Evolutionary conservation across 345 rosid species (phyloP).

Genomic region (Rhizophora apiculata): DNA sequence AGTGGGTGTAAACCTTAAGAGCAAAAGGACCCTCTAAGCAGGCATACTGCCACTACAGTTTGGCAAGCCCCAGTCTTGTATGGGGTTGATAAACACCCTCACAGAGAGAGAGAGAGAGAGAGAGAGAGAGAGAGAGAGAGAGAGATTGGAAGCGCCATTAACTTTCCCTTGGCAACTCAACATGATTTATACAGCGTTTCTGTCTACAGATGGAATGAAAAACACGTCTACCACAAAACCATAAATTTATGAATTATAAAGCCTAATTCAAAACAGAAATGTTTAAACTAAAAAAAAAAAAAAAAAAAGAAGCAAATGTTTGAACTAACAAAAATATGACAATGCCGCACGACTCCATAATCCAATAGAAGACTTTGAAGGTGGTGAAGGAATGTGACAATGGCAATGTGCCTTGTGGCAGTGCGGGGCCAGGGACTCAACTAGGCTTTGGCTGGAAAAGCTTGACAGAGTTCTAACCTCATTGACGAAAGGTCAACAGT

Average conservation of each 20-base stretch:
- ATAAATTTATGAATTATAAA: constrained; percentile 12
- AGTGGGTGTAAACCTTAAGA: no score
- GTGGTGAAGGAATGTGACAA: background rate
- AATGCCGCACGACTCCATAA: background rate
- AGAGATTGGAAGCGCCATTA: constrained; percentile 10
- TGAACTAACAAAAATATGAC: constrained; percentile 11
- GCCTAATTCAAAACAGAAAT: constrained; percentile 20
- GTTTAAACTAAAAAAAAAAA: constrained; percentile 15
- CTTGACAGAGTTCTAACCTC: constrained; percentile 2
- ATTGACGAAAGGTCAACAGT: background rate
- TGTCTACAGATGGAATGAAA: constrained; percentile 19
- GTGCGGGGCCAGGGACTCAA: constrained; percentile 8
- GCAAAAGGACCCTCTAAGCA: no score
- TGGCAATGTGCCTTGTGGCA: constrained; percentile 2
- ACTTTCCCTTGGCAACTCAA: constrained; percentile 16
- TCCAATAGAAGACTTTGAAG: constrained; percentile 12
- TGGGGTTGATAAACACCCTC: no score
- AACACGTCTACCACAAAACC: constrained; percentile 20
- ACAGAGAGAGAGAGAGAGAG: no score
- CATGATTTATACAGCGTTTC: constrained; percentile 27
- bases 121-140: no score
- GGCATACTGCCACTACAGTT: no score
- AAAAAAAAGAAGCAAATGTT: background rate
- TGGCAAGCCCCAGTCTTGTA: no score
- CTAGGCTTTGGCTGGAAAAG: background rate